Evolutionary conservation across 164 flowering plant species (phyloP).

Genomic region (Sedum album): DNA sequence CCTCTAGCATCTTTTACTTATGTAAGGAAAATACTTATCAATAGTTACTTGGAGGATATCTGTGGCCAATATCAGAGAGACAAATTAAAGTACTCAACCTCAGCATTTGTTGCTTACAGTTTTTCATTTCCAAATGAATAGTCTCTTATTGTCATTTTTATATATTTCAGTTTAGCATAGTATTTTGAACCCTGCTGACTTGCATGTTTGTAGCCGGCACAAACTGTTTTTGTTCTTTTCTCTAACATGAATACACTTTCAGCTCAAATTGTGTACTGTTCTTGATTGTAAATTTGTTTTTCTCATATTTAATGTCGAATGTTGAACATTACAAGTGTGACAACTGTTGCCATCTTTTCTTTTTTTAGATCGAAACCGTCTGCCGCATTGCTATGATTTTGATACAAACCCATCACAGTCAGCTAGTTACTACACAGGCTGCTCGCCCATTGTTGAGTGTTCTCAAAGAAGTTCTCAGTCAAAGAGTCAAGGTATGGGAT

Average conservation of each 20-base stretch:
- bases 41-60: too few relatives aligned
- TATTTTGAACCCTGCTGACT: too few relatives aligned
- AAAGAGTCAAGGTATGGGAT: constrained; percentile 64
- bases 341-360: background rate
- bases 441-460: constrained; percentile 62
- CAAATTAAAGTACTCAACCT: too few relatives aligned
- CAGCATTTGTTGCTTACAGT: too few relatives aligned
- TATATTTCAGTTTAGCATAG: too few relatives aligned
- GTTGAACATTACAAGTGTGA: background rate
- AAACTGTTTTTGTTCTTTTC: too few relatives aligned
- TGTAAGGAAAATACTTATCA: background rate
- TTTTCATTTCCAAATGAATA: too few relatives aligned
- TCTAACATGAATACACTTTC: background rate
- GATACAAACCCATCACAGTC: constrained; percentile 73
- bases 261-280: too few relatives aligned
- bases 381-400: constrained; percentile 66
- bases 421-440: constrained; percentile 65
- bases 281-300: too few relatives aligned
- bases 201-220: too few relatives aligned
- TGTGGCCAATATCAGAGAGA: background rate
- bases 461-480: constrained; percentile 59
- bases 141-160: too few relatives aligned
- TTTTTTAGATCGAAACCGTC: constrained; percentile 71
- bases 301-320: background rate
- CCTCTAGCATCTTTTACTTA: background rate